These are phyloP conservation scores for Sanghuangporus baumii DNA, from an alignment of 1,284 basidiomycete species.

Conservation along the genomic window DNA sequence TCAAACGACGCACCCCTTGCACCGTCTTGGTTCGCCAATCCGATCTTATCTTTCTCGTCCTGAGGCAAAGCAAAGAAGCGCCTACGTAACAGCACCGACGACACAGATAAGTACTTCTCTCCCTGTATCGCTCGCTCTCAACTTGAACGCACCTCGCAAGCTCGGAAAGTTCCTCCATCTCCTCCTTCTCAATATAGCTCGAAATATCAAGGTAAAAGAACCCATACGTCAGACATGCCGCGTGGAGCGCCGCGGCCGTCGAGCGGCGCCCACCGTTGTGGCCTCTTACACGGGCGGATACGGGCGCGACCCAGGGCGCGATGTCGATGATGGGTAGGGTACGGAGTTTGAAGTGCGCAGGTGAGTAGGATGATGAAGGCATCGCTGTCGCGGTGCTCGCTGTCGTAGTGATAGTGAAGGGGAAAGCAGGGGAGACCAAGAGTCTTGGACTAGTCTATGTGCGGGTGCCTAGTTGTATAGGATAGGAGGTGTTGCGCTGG, in stretches of 20 bases:
- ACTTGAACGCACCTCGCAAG: conserved; percentile 39
- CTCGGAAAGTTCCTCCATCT: conserved; percentile 59
- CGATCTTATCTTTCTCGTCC: conserved; percentile 67
- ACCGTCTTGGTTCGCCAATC: conserved; percentile 59
- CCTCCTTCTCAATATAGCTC: conserved; percentile 37
- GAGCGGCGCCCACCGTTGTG: conserved; percentile 34
- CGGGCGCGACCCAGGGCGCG: conserved; percentile 16
- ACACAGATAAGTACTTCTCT: background rate
- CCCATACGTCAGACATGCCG: conserved; percentile 71
- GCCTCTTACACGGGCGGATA: conserved; percentile 32
- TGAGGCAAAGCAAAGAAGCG: conserved; percentile 70
- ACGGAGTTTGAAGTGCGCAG: conserved; percentile 5
- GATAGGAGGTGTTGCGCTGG: too few relatives aligned
- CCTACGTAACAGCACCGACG: background rate
- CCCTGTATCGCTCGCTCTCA: background rate
- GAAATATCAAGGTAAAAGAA: conserved; percentile 83
- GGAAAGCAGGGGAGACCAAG: background rate
- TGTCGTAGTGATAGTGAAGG: background rate
- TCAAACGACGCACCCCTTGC: conserved; percentile 55
- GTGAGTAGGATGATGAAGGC: background rate
- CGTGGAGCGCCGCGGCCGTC: conserved; percentile 58
- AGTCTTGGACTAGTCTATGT: too few relatives aligned
- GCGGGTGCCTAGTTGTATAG: too few relatives aligned
- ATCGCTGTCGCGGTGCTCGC: background rate
- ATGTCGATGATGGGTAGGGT: conserved; percentile 42